Evolutionary conservation across 306 rosid species (phyloP).

Genomic region (Delonix regia): DNA sequence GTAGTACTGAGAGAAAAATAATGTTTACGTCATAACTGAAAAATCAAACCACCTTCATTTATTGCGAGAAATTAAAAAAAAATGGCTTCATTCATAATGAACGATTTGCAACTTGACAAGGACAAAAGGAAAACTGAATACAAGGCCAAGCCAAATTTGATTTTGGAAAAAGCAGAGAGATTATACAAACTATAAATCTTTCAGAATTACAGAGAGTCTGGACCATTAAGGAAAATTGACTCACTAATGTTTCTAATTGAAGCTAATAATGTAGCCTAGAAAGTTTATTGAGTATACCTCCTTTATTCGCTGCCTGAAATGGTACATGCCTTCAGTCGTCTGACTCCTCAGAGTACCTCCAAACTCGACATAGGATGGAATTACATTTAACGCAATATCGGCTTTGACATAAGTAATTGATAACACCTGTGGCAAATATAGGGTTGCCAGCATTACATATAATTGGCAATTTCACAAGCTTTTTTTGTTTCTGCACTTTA

Average conservation of each 20-base stretch:
- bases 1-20: conserved; percentile 5
- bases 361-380: conserved; percentile 60
- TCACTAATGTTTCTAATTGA: conserved; percentile 3
- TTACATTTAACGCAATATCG: conserved; percentile 55
- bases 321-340: conserved; percentile 64
- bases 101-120: neutral
- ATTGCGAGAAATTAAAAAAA: neutral
- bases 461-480: conserved; percentile 1
- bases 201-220: neutral
- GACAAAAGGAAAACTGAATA: conserved; percentile 5
- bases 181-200: conserved; percentile 13
- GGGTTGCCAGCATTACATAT: conserved; percentile 12
- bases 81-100: neutral
- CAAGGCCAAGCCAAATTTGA: conserved; percentile 4
- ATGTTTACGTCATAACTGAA: conserved; percentile 9
- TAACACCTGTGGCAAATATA: conserved; percentile 51
- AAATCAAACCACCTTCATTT: neutral
- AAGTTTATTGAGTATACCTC: conserved; percentile 46
- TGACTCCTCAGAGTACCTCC: conserved; percentile 77
- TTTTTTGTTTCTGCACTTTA: neutral
- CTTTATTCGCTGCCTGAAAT: conserved; percentile 57
- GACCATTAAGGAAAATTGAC: neutral
- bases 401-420: conserved; percentile 67
- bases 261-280: conserved; percentile 14
- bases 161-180: conserved; percentile 15